A percentile compares a stretch with the other conserved stretches of the same genome.
phyloP scores from a whole-genome alignment of 2,329 filamentous ascomycete genomes.

The Periconia sp. region DNA sequence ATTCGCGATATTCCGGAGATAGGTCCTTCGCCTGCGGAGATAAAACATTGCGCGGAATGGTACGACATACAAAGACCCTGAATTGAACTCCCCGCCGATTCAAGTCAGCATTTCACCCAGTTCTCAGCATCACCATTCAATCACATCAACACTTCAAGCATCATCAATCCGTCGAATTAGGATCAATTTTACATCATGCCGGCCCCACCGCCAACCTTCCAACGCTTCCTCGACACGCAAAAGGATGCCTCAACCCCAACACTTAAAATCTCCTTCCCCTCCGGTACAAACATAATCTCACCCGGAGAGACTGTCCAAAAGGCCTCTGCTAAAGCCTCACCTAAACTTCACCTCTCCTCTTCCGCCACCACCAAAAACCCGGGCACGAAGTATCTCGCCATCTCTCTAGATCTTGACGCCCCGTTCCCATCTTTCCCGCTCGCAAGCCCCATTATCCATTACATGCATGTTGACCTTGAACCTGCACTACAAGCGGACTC shows the following conservation, averaged over 20 bases:
- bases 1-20: too few species aligned
- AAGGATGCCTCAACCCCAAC: background rate
- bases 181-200: background rate
- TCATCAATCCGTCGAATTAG: background rate
- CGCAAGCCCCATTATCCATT: conserved; percentile 3
- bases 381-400: conserved; percentile 2
- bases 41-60: too few species aligned
- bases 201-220: background rate
- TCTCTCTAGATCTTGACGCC: conserved; percentile 4
- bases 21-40: too few species aligned
- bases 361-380: conserved; percentile 2
- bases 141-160: background rate
- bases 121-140: too few species aligned
- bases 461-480: conserved; percentile 3
- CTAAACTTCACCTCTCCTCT: background rate
- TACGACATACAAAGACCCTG: too few species aligned
- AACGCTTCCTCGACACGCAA: conserved; percentile 2
- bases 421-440: conserved; percentile 1
- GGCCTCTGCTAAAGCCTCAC: background rate
- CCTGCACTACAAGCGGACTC: background rate
- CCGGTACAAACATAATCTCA: background rate
- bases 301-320: background rate
- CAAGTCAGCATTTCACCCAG: too few species aligned
- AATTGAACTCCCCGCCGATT: too few species aligned
- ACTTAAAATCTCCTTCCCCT: conserved; percentile 5